These are phyloP conservation scores for Puya raimondii DNA, from an alignment of 176 grass and related monocot genomes.

Conservation along the genomic window DNA sequence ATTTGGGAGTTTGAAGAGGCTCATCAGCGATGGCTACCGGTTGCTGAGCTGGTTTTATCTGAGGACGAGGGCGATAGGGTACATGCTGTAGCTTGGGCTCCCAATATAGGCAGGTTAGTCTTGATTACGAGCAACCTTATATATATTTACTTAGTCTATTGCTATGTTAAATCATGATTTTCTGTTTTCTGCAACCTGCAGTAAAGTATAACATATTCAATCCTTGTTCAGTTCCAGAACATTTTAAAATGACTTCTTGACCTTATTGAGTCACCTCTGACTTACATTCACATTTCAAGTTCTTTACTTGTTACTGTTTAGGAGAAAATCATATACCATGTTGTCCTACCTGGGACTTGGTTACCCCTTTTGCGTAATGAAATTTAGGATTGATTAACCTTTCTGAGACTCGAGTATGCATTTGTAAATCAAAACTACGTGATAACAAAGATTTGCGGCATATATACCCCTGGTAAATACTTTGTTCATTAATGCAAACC, in stretches of 20 bases:
- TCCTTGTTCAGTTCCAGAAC: no score
- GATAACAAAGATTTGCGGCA: background rate
- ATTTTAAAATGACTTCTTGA: no score
- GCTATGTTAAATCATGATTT: background rate
- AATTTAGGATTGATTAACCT: background rate
- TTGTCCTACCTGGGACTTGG: no score
- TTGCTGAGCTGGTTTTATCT: constrained; percentile 61
- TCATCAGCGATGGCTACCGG: constrained; percentile 79
- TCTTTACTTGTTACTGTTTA: no score
- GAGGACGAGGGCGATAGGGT: constrained; percentile 58
- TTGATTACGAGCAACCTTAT: background rate
- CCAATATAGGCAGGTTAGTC: constrained; percentile 80
- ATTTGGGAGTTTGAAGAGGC: constrained; percentile 89
- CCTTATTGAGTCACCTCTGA: no score
- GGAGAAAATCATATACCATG: no score
- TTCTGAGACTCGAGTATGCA: no score
- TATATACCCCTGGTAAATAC: background rate
- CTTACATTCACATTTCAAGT: no score
- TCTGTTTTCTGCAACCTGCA: no score
- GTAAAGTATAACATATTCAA: no score
- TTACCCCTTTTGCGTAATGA: background rate
- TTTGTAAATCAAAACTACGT: no score
- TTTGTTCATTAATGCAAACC: no score
- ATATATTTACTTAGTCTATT: constrained; percentile 1
- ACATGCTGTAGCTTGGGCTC: constrained; percentile 84